Conservation (phyloP, 352 stramenopile species). For the Phytophthora agathidicida region DNA sequence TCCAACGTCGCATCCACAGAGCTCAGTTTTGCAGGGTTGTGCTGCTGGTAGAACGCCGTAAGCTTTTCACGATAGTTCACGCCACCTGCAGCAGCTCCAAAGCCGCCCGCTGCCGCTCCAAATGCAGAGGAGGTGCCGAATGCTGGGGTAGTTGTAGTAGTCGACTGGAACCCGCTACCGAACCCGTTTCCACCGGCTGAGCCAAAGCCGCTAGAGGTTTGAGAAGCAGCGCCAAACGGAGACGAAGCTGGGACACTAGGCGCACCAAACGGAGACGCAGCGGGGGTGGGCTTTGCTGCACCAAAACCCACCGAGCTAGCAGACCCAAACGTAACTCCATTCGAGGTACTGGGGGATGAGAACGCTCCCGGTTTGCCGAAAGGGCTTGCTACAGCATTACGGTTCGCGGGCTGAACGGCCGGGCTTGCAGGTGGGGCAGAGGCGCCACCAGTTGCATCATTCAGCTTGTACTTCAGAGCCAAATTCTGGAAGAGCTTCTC, state of each 20-base stretch:
- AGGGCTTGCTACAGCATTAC: conserved; percentile 54
- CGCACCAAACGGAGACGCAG: conserved; percentile 50
- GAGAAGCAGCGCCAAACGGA: conserved; percentile 49
- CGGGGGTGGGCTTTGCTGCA: conserved; percentile 24
- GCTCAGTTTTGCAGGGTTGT: conserved; percentile 74
- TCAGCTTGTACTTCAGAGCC: conserved; percentile 77
- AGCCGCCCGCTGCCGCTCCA: conserved; percentile 33
- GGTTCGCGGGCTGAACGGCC: conserved; percentile 44
- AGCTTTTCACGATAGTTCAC: conserved; percentile 64
- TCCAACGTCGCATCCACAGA: conserved; percentile 71
- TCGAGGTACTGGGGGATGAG: conserved; percentile 22
- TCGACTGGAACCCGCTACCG: conserved; percentile 32
- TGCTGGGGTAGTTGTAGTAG: conserved; percentile 18
- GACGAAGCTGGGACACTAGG: conserved; percentile 31
- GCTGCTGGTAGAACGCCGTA: conserved; percentile 72
- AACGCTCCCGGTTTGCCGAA: conserved; percentile 70
- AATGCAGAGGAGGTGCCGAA: conserved; percentile 42
- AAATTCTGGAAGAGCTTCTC: conserved; percentile 81
- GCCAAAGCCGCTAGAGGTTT: conserved; percentile 32
- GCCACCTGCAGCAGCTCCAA: conserved; percentile 33
- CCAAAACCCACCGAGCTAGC: conserved; percentile 53
- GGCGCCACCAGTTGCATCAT: conserved; percentile 9
- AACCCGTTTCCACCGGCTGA: conserved; percentile 35
- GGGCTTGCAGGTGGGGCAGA: conserved; percentile 32
- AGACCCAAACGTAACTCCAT: conserved; percentile 44